A percentile compares a stretch with the other conserved stretches of the same genome.
Conservation (phyloP, 2,329 filamentous ascomycete genomes). For the Plenodomus lindquistii region DNA sequence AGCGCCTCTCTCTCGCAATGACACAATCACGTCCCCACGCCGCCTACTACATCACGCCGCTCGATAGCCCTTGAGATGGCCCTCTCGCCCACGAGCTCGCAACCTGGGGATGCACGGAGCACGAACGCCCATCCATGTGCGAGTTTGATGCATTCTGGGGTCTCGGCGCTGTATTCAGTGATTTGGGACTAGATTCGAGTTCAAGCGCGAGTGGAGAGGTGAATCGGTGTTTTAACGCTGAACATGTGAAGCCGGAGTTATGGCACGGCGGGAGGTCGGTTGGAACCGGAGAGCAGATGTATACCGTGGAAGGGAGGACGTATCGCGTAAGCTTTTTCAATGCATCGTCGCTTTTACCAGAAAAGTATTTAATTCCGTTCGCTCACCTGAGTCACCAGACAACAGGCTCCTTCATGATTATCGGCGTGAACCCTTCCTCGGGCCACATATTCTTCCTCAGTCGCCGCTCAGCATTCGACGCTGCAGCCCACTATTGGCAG, state of each 20-base stretch:
- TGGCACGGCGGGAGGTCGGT: not conserved
- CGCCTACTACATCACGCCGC: too few relatives aligned
- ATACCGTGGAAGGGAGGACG: not conserved
- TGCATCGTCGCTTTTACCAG: not conserved
- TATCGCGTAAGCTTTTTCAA: too few relatives aligned
- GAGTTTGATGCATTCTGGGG: slow-evolving; percentile 1
- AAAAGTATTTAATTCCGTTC: not conserved
- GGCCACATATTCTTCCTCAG: slow-evolving; percentile 7
- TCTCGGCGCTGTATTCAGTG: not conserved
- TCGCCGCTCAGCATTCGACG: not conserved
- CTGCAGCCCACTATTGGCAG: not conserved
- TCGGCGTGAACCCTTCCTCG: slow-evolving; percentile 3
- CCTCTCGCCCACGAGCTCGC: too few relatives aligned
- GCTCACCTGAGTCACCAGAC: slow-evolving; percentile 1
- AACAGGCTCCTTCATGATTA: slow-evolving; percentile 1
- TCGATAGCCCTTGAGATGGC: too few relatives aligned
- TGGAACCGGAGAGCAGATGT: not conserved
- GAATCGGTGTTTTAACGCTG: slow-evolving; percentile 1
- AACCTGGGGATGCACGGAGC: too few relatives aligned
- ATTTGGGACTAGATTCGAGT: not conserved
- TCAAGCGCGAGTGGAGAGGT: not conserved
- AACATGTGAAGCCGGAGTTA: not conserved
- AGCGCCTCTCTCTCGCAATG: too few relatives aligned
- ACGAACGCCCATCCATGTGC: too few relatives aligned
- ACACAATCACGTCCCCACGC: too few relatives aligned